Conservation (phyloP, 2,329 filamentous ascomycete species). For the Pseudogymnoascus sp. region DNA sequence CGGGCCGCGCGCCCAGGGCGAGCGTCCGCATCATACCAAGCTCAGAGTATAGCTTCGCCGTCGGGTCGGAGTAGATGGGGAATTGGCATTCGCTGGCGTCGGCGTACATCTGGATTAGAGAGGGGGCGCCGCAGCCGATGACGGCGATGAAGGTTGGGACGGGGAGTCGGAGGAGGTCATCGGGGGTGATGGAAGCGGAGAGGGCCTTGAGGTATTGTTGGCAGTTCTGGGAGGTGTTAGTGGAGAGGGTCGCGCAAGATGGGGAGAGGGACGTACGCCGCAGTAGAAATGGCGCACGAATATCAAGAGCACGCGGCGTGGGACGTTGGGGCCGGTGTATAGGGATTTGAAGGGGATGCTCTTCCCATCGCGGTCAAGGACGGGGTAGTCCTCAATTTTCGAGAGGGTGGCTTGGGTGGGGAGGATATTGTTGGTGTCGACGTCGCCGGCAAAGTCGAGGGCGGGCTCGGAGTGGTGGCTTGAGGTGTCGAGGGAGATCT, state of each 20-base stretch:
- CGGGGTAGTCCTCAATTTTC: slow-evolving; percentile 36
- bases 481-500: not conserved
- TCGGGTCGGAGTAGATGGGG: slow-evolving; percentile 49
- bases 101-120: slow-evolving; percentile 45
- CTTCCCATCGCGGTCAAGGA: slow-evolving; percentile 26
- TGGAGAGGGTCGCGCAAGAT: not conserved
- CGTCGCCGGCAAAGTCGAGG: slow-evolving; percentile 46
- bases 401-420: slow-evolving; percentile 41
- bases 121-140: slow-evolving; percentile 46
- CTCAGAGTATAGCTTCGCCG: slow-evolving; percentile 41
- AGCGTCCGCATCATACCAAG: slow-evolving; percentile 45
- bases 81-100: slow-evolving; percentile 40
- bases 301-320: slow-evolving; percentile 26
- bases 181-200: slow-evolving; percentile 22
- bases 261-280: slow-evolving; percentile 19
- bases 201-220: slow-evolving; percentile 28
- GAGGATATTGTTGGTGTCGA: slow-evolving; percentile 46
- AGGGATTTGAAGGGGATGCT: slow-evolving; percentile 26
- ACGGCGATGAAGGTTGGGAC: slow-evolving; percentile 35
- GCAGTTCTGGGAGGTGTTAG: slow-evolving; percentile 23
- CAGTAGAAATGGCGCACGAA: slow-evolving; percentile 33
- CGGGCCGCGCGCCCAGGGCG: slow-evolving; percentile 37
- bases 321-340: slow-evolving; percentile 27
- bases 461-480: slow-evolving; percentile 17
- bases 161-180: slow-evolving; percentile 24